Evolutionary conservation across 148 eudicot species (phyloP).

Genomic region (Mesembryanthemum crystallinum): DNA sequence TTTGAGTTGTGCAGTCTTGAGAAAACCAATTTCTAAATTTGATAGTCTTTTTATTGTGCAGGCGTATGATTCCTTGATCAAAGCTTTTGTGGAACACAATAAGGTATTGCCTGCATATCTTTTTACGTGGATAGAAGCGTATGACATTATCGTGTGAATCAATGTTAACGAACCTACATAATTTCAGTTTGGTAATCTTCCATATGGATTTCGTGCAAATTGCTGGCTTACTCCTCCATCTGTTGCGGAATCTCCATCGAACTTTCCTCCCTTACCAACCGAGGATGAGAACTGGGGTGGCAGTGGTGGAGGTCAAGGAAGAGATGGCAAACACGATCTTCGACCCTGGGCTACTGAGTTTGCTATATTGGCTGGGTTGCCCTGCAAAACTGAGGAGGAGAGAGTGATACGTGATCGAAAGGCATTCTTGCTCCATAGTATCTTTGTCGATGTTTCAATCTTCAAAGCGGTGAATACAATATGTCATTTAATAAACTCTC

Average conservation of each 20-base stretch:
- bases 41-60: constrained; percentile 35
- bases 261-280: constrained; percentile 56
- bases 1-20: not conserved
- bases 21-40: not conserved
- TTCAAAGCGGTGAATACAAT: constrained; percentile 77
- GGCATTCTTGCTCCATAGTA: constrained; percentile 91
- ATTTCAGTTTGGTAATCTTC: constrained; percentile 97
- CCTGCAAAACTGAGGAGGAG: constrained; percentile 96
- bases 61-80: constrained; percentile 90
- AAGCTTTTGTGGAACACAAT: constrained; percentile 88
- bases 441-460: constrained; percentile 77
- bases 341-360: constrained; percentile 97
- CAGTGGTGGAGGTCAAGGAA: constrained; percentile 91
- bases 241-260: constrained; percentile 58
- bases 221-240: constrained; percentile 92
- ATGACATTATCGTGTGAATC: constrained; percentile 8
- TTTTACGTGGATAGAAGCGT: not conserved
- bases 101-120: constrained; percentile 50
- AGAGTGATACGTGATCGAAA: constrained; percentile 90
- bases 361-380: constrained; percentile 71
- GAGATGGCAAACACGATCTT: constrained; percentile 56
- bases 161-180: constrained; percentile 17
- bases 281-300: constrained; percentile 99
- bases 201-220: constrained; percentile 94
- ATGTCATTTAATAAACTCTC: constrained; percentile 42